Conservation (phyloP, 371 early-diverging fungal genomes). For the Actinomortierella wolfii region DNA sequence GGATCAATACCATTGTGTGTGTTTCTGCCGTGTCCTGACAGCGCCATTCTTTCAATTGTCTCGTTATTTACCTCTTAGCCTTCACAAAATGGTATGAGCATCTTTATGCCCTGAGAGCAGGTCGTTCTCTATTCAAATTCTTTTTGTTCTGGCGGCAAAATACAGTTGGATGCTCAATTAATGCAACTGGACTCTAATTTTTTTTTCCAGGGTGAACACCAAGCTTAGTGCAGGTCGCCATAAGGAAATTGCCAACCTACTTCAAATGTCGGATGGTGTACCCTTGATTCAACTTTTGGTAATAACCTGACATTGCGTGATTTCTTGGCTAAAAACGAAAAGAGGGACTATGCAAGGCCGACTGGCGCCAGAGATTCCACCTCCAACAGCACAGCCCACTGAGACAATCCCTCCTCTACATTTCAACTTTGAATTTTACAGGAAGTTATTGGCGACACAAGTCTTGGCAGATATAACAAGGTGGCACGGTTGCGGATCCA, state of each 20-base stretch:
- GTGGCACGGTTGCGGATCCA: conserved; percentile 92
- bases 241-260: conserved; percentile 64
- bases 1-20: background rate
- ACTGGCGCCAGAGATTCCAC: too few species aligned
- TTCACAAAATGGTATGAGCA: conserved; percentile 79
- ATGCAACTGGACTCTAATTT: background rate
- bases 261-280: conserved; percentile 85
- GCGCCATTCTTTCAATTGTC: background rate
- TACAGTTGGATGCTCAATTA: background rate
- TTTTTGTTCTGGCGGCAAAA: background rate
- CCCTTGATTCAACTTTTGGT: conserved; percentile 82
- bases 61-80: conserved; percentile 48
- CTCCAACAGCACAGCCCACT: conserved; percentile 10
- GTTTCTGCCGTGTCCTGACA: background rate
- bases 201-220: conserved; percentile 84
- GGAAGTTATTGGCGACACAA: conserved; percentile 86
- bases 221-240: conserved; percentile 73
- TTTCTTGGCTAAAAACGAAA: conserved; percentile 7
- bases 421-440: conserved; percentile 15
- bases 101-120: background rate
- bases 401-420: conserved; percentile 3
- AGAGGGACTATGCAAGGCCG: too few species aligned
- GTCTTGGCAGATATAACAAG: conserved; percentile 80
- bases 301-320: too few species aligned
- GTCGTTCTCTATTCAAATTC: background rate